A percentile compares a stretch with the other conserved stretches of the same genome.
phyloP scores from a whole-genome alignment of 2,329 filamentous ascomycete species.

The Xylaria sp. region DNA sequence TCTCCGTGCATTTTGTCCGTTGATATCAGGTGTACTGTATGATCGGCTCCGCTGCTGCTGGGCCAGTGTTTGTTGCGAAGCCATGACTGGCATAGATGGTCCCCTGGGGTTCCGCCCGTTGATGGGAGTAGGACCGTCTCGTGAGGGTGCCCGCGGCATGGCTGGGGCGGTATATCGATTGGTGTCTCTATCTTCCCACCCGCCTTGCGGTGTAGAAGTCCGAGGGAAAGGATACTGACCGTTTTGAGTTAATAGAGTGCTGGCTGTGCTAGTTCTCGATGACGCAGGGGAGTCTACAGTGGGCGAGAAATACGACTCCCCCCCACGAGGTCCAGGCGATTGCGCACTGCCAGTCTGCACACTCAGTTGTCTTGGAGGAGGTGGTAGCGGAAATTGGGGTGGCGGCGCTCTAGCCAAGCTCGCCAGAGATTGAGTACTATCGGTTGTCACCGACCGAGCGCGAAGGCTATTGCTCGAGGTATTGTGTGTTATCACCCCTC shows the following conservation, averaged over 20 bases:
- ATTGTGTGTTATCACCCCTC: constrained; percentile 68
- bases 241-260: constrained; percentile 73
- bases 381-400: constrained; percentile 76
- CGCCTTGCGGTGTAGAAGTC: constrained; percentile 73
- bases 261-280: constrained; percentile 78
- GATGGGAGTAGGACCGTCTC: constrained; percentile 74
- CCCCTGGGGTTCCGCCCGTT: constrained; percentile 76
- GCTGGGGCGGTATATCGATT: constrained; percentile 91
- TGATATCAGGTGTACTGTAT: constrained; percentile 95
- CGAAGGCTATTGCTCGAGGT: constrained; percentile 80
- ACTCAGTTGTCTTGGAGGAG: constrained; percentile 69
- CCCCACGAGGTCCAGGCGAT: constrained; percentile 71
- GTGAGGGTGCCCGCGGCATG: constrained; percentile 81
- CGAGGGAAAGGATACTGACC: constrained; percentile 76
- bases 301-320: constrained; percentile 96
- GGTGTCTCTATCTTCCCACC: constrained; percentile 77
- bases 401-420: constrained; percentile 70
- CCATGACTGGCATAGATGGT: constrained; percentile 82
- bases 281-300: constrained; percentile 81
- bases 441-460: constrained; percentile 79
- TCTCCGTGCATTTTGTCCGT: constrained; percentile 70
- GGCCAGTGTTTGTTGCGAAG: constrained; percentile 63
- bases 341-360: constrained; percentile 69
- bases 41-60: constrained; percentile 83
- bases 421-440: constrained; percentile 70